Percentiles rank a stretch among this genome's conserved stretches.
Evolutionary conservation across 2,329 filamentous ascomycete species (phyloP).

Genomic region (Phialophora expanda): DNA sequence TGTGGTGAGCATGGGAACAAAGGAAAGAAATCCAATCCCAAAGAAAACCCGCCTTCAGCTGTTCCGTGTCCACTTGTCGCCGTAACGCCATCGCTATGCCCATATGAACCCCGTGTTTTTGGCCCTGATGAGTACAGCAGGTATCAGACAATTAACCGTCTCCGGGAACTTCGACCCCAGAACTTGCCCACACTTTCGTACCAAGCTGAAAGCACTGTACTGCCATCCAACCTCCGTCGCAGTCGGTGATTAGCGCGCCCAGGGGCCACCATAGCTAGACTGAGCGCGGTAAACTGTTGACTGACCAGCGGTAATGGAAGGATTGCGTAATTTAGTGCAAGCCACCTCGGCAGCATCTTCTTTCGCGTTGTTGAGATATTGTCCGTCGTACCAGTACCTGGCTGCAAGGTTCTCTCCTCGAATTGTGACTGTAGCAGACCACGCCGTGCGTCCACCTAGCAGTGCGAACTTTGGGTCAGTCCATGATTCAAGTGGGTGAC

Average conservation of each 20-base stretch:
- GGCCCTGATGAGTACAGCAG: conserved; percentile 12
- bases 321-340: conserved; percentile 44
- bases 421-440: conserved; percentile 81
- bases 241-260: conserved; percentile 24
- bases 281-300: conserved; percentile 24
- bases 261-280: conserved; percentile 26
- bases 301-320: conserved; percentile 37
- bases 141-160: conserved; percentile 20
- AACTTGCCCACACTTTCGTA: conserved; percentile 5
- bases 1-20: conserved; percentile 17
- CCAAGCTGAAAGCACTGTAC: conserved; percentile 6
- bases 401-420: conserved; percentile 69
- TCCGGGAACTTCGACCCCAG: conserved; percentile 5
- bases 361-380: conserved; percentile 83
- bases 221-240: conserved; percentile 4
- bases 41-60: conserved; percentile 36
- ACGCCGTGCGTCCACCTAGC: conserved; percentile 84
- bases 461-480: conserved; percentile 31
- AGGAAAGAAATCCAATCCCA: conserved; percentile 36
- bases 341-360: conserved; percentile 91
- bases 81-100: conserved; percentile 38
- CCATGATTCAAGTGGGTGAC: not conserved
- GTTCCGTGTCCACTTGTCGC: conserved; percentile 14
- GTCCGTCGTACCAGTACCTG: conserved; percentile 89
- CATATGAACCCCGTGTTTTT: conserved; percentile 16